Percentiles rank a stretch among this genome's conserved stretches.
Conservation (phyloP, 345 rosid species). For the Gossypium thurberi region DNA sequence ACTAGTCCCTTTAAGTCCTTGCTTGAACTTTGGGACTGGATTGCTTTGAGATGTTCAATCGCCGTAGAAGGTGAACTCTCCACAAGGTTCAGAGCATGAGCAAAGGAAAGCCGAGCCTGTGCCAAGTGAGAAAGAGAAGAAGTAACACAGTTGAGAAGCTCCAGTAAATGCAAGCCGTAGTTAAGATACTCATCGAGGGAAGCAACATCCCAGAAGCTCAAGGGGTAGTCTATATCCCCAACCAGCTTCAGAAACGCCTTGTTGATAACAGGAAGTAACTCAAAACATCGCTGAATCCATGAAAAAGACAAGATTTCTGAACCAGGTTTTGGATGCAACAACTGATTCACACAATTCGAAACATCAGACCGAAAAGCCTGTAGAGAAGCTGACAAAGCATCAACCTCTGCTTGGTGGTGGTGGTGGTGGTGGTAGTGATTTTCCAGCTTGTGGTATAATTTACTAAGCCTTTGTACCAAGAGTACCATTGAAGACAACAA, state of each 20-base stretch:
- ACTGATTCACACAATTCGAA: slow-evolving; percentile 22
- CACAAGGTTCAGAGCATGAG: slow-evolving; percentile 38
- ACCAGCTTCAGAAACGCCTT: slow-evolving; percentile 45
- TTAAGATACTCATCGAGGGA: slow-evolving; percentile 39
- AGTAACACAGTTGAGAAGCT: slow-evolving; percentile 40
- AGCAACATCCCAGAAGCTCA: slow-evolving; percentile 36
- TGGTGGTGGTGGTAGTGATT: slow-evolving; percentile 15
- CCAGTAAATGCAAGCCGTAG: slow-evolving; percentile 40
- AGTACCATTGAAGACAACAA: slow-evolving; percentile 27
- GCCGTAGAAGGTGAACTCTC: slow-evolving; percentile 35
- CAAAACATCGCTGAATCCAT: slow-evolving; percentile 42
- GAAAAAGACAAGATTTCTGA: slow-evolving; percentile 27
- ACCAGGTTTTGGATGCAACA: slow-evolving; percentile 22
- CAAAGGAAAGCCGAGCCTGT: slow-evolving; percentile 33
- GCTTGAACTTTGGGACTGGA: slow-evolving; percentile 16
- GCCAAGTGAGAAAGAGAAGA: slow-evolving; percentile 37
- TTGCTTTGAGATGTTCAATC: slow-evolving; percentile 26
- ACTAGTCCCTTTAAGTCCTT: slow-evolving; percentile 12
- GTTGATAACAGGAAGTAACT: slow-evolving; percentile 35
- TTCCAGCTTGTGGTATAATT: slow-evolving; percentile 43
- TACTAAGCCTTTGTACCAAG: slow-evolving; percentile 29
- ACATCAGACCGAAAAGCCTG: slow-evolving; percentile 28
- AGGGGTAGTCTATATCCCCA: slow-evolving; percentile 38
- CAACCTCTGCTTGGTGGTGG: slow-evolving; percentile 13
- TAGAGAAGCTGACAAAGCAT: slow-evolving; percentile 27